Base-by-base conservation (phyloP, 306 rosid species). In the Glycine tomentella region DNA sequence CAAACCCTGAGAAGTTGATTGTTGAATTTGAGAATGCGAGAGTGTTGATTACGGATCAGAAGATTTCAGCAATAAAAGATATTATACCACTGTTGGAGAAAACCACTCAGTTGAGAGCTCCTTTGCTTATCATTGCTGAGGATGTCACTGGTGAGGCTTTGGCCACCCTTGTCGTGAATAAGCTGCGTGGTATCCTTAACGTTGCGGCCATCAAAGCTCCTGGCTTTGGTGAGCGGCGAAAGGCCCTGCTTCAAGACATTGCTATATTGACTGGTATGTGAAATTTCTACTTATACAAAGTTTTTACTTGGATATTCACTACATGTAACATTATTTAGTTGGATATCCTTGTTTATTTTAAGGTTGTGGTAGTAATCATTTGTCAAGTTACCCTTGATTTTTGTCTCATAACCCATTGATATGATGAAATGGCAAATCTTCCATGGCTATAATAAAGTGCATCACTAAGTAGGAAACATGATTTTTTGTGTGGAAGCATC, bases 141-240 rank as follows among this genome's bases (percentile, higher is more conserved):
- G 99, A 96, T 90, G 79, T 96, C 69, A 87, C 98, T 71, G 99
- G 99, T 33, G 99, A 96, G 85, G 99, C 99, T 42, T 82, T 96
- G 97, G 99, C 99, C 1, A 96, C 99, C 11, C 99, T 96, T 84
- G 99, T 96, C 55, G 99, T 96, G 73, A 96, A 96, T 82, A 96
- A 96, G 83, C 76, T 96, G 83, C 90, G 99, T 33, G 99, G 99
- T 77, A 96, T 96, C 65, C 81, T 96, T 46, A 96, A 96, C 77
- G 99, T 96, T 64, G 99, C 99, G 69, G 99, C 99, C 83, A 90
- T 96, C 82, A 95, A 93, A 84, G 98, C 99, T 81, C 99, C 99
- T 33, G 75, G 98, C 9, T 95, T 95, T 81, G 99, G 97, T 45
- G 99, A 96, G 82, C 66, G 99, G 71, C 82, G 99, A 69, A 96